Conservation (phyloP, 2,329 filamentous ascomycete genomes). For the Calycina marina region DNA sequence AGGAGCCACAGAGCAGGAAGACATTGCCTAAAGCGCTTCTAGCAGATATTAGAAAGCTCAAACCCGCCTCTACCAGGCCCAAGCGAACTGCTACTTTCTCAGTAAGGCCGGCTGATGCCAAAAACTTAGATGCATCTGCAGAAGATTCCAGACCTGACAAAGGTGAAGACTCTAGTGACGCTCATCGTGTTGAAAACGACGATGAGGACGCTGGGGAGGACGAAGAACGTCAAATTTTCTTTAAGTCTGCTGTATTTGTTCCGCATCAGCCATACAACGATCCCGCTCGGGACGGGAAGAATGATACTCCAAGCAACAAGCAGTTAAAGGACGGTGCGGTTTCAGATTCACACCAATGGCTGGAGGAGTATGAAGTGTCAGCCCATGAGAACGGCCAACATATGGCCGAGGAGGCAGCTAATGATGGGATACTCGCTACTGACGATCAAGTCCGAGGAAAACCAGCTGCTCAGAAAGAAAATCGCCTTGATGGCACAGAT, state of each 20-base stretch:
- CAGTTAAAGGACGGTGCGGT: conserved; percentile 13
- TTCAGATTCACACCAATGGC: conserved; percentile 20
- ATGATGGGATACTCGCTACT: conserved; percentile 10
- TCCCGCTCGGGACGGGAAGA: conserved; percentile 23
- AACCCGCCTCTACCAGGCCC: conserved; percentile 17
- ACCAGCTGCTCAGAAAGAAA: conserved; percentile 10
- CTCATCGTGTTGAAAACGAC: conserved; percentile 25
- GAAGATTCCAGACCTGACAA: conserved; percentile 1
- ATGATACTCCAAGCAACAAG: conserved; percentile 2
- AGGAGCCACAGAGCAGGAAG: conserved; percentile 26
- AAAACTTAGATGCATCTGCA: conserved; percentile 4
- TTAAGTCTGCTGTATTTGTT: conserved; percentile 72
- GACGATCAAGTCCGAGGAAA: conserved; percentile 8
- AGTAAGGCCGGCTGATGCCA: conserved; percentile 16
- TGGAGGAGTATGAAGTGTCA: conserved; percentile 21
- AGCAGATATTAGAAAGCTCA: conserved; percentile 20
- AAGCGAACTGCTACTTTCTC: conserved; percentile 22
- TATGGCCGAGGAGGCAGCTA: too few species aligned
- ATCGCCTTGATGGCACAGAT: conserved; percentile 3
- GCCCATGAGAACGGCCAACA: too few species aligned
- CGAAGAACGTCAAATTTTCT: conserved; percentile 50
- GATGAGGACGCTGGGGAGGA: conserved; percentile 44
- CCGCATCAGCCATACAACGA: conserved; percentile 49
- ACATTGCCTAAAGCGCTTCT: conserved; percentile 19
- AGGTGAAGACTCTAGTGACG: conserved; percentile 11